Evolutionary conservation across 495 filamentous ascomycete genomes (phyloP).

Genomic region (Cercophora scortea): DNA sequence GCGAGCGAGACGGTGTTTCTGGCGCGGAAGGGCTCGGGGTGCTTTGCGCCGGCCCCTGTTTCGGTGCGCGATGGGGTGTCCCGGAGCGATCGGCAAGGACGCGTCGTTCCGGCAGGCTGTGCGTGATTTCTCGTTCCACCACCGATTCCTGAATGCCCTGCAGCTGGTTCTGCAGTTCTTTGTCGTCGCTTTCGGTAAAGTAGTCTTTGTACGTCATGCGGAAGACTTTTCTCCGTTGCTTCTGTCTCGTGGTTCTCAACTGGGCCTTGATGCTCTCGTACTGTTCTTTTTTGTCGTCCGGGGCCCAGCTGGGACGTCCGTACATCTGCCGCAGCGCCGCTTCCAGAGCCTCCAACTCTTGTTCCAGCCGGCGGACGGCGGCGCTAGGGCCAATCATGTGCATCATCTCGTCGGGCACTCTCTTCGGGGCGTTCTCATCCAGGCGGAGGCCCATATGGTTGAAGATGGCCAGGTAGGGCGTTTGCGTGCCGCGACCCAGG

Average conservation of each 20-base stretch:
- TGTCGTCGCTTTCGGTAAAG: conserved; percentile 3
- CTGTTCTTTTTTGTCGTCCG: neutral
- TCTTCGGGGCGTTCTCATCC: conserved; percentile 9
- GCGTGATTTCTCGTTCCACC: neutral
- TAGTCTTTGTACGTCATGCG: conserved; percentile 1
- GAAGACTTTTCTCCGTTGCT: conserved; percentile 5
- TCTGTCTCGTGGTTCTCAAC: conserved; percentile 7
- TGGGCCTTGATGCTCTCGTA: conserved; percentile 3
- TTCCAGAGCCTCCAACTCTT: conserved; percentile 4
- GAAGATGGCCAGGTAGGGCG: conserved; percentile 12
- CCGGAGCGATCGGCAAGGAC: neutral
- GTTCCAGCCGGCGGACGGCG: conserved; percentile 1
- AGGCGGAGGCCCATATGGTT: conserved; percentile 9
- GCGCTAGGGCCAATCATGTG: conserved; percentile 6
- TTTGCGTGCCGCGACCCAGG: conserved; percentile 7
- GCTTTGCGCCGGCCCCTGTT: neutral
- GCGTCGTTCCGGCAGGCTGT: conserved; percentile 4
- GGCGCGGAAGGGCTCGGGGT: neutral
- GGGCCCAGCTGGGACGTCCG: neutral
- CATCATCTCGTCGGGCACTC: conserved; percentile 10
- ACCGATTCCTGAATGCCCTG: conserved; percentile 1
- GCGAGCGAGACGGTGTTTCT: neutral
- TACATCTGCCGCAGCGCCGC: conserved; percentile 3
- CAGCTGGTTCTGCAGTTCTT: conserved; percentile 10
- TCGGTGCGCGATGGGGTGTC: neutral